Evolutionary conservation across 2,329 filamentous ascomycete species (phyloP), one percentile per base, ranked within the genome.

Genomic region (Botrytis sinoallii): DNA sequence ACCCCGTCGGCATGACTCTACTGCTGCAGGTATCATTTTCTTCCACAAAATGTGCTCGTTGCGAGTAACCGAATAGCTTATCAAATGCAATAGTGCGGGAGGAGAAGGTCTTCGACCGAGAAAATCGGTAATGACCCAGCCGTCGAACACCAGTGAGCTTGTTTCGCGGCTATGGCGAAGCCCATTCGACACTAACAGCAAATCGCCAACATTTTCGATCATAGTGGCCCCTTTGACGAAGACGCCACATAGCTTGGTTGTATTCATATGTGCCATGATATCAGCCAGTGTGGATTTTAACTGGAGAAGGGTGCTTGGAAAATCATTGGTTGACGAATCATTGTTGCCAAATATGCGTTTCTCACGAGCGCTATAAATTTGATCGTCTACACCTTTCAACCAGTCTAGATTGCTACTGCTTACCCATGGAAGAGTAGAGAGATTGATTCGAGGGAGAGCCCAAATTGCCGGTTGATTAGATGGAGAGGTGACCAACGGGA

Each of bases 1-100:
- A 16, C 42, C 29, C 22, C n/a, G 55, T 25, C 38, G 52, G 22
- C 67, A 70, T 61, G 67, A 70, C 42, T 70, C 52, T 16, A 70
- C 38, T 4, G 67, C 67, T 14, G 52, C 38, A 38, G 20, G 40
- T 42, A 70, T 25, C n/a, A 46, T 60, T 46, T 44, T 44, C 29
- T 70, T 70, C 67, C 52, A 70, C 12, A 70, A 46, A 5, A 61
- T 61, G 16, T 61, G 40, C 40, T 8, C n/a, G 4, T 22, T 12
- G 20, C 7, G 55, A n/a, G 55, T 18, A 46, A 70, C 7, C 7
- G 14, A 4, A n/a, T 42, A 42, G 25, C 14, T 29, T 16, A 64
- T 44, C 8, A n/a, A 64, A 5, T 64, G 12, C 14, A n/a, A 42
- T 29, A n/a, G 14, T 64, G 25, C 38, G 8, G 14, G 25, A 2